phyloP scores from a whole-genome alignment of 352 stramenopile species.

The Globisporangium cederbergense region DNA sequence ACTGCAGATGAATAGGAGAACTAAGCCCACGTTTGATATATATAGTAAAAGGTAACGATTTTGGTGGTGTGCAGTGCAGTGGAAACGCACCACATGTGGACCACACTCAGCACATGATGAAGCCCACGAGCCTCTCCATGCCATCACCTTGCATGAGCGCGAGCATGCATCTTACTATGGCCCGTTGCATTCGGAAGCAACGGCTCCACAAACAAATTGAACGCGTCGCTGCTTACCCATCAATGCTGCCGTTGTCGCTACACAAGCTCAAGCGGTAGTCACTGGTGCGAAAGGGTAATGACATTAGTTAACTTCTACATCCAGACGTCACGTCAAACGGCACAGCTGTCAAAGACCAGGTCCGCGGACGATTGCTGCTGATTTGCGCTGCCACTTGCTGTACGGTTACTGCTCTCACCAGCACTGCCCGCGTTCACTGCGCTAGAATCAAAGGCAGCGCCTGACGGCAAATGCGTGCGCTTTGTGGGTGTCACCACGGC shows the following conservation, averaged over 20 bases:
- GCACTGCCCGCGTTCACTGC: background rate
- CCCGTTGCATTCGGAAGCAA: too few relatives aligned
- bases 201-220: too few relatives aligned
- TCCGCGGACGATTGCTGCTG: background rate
- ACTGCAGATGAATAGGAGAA: background rate
- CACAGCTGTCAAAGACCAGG: background rate
- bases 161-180: too few relatives aligned
- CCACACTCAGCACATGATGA: too few relatives aligned
- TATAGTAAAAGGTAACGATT: background rate
- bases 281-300: background rate
- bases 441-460: background rate
- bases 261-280: too few relatives aligned
- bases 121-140: too few relatives aligned
- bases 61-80: slow-evolving; percentile 13
- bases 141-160: too few relatives aligned
- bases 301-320: background rate
- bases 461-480: background rate
- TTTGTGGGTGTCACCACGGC: background rate
- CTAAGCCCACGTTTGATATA: background rate
- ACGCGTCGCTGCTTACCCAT: too few relatives aligned
- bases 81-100: slow-evolving; percentile 6
- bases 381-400: background rate
- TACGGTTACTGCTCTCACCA: background rate
- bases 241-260: too few relatives aligned
- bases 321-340: background rate